Conservation (phyloP, 306 rosid genomes). For the Senna tora region DNA sequence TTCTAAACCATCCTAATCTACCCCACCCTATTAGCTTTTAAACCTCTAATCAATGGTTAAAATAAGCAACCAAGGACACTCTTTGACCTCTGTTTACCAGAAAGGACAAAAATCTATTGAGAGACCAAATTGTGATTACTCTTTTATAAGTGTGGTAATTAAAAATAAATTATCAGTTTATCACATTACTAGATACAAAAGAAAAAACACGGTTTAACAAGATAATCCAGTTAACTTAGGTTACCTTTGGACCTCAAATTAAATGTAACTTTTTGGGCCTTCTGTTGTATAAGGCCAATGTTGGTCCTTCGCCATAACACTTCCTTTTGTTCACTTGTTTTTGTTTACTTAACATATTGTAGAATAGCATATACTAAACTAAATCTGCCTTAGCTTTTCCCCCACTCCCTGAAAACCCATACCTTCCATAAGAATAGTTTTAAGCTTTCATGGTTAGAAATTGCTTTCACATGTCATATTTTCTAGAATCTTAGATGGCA, state of each 20-base stretch:
- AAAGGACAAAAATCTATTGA: constrained; percentile 6
- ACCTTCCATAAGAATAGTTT: background rate
- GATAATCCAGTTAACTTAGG: background rate
- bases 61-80: background rate
- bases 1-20: too few species aligned
- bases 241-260: constrained; percentile 19
- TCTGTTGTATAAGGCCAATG: background rate
- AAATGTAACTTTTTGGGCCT: background rate
- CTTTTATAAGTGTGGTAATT: background rate
- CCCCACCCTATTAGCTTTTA: too few species aligned
- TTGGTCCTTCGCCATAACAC: constrained; percentile 5
- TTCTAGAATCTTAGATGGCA: background rate
- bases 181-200: constrained; percentile 11
- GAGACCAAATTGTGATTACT: constrained; percentile 5
- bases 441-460: background rate
- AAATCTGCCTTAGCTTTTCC: background rate
- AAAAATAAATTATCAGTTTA: too few species aligned
- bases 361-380: background rate
- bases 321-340: constrained; percentile 22
- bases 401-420: too few species aligned
- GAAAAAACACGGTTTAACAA: background rate
- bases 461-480: background rate
- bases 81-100: background rate
- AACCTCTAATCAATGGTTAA: too few species aligned
- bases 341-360: constrained; percentile 12